phyloP scores from a whole-genome alignment of 768 basidiomycete genomes.

The Phaeolepiota aurea region DNA sequence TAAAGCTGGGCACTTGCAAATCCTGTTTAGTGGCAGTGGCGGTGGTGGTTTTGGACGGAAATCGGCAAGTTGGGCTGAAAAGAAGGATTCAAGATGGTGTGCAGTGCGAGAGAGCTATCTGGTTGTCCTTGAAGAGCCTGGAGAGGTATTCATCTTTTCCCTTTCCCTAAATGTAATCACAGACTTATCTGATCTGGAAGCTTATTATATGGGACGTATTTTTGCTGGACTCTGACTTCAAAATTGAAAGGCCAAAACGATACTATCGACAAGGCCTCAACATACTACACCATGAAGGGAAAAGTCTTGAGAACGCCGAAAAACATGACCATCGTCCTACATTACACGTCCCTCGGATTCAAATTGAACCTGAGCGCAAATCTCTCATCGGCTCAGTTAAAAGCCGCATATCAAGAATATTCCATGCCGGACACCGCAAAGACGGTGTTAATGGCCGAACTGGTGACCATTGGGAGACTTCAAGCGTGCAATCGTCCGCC shows the following conservation, averaged over 20 bases:
- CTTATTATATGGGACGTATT: constrained; percentile 91
- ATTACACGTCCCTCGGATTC: constrained; percentile 2
- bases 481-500: constrained; percentile 3
- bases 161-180: constrained; percentile 3
- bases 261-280: constrained; percentile 78
- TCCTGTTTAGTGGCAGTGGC: constrained; percentile 44
- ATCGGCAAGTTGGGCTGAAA: constrained; percentile 47
- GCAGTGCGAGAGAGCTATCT: constrained; percentile 88
- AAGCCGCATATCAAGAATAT: constrained; percentile 33
- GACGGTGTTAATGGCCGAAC: constrained; percentile 12
- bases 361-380: constrained; percentile 1
- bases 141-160: constrained; percentile 46
- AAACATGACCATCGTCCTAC: constrained; percentile 1
- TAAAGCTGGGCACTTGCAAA: constrained; percentile 79
- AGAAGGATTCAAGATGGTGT: constrained; percentile 78
- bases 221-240: constrained; percentile 81
- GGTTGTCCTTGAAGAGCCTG: constrained; percentile 79
- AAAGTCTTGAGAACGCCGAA: constrained; percentile 10
- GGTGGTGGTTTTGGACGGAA: constrained; percentile 58
- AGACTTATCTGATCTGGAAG: constrained; percentile 25
- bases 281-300: constrained; percentile 40
- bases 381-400: constrained; percentile 27
- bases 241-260: constrained; percentile 83
- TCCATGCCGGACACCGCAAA: constrained; percentile 22
- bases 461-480: constrained; percentile 7